phyloP scores from a whole-genome alignment of 2,329 filamentous ascomycete genomes.

The Aspergillus sp. region DNA sequence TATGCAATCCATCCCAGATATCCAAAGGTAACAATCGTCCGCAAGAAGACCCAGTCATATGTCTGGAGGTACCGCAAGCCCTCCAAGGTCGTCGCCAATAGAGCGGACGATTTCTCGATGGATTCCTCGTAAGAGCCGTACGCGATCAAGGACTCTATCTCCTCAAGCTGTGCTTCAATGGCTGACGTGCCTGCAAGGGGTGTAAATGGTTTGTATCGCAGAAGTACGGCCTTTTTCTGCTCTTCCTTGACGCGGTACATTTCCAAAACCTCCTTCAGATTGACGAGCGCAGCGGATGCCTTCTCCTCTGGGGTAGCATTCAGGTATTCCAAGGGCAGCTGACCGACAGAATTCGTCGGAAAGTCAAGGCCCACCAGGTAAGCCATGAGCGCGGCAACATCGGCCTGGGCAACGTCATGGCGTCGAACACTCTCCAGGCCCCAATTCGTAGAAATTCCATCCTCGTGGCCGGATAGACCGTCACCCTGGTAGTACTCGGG shows the following conservation, averaged over 20 bases:
- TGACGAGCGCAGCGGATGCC: slow-evolving; percentile 77
- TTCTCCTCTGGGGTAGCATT: slow-evolving; percentile 71
- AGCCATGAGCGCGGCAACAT: slow-evolving; percentile 92
- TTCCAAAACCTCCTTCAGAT: slow-evolving; percentile 82
- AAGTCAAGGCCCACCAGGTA: slow-evolving; percentile 85
- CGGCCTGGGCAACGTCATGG: slow-evolving; percentile 90
- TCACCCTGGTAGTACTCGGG: slow-evolving; percentile 58
- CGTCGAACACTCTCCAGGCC: slow-evolving; percentile 73
- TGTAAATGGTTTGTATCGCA: slow-evolving; percentile 74
- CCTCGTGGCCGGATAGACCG: slow-evolving; percentile 78
- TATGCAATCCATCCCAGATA: slow-evolving; percentile 97
- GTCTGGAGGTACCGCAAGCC: slow-evolving; percentile 93
- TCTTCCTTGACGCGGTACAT: slow-evolving; percentile 96
- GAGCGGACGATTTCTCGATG: slow-evolving; percentile 71
- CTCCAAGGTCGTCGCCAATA: slow-evolving; percentile 74
- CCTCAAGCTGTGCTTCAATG: slow-evolving; percentile 63
- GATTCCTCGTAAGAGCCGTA: slow-evolving; percentile 68
- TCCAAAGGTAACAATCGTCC: slow-evolving; percentile 81
- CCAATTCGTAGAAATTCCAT: slow-evolving; percentile 85
- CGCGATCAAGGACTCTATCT: slow-evolving; percentile 67
- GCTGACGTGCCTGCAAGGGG: slow-evolving; percentile 64
- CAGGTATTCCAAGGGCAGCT: slow-evolving; percentile 81
- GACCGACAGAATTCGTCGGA: slow-evolving; percentile 93
- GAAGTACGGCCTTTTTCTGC: slow-evolving; percentile 69
- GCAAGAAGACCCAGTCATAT: slow-evolving; percentile 95